A percentile compares a stretch with the other conserved stretches of the same genome.
These are phyloP conservation scores for Handroanthus guayacan DNA, from an alignment of 257 asterid species.

Conservation along the genomic window DNA sequence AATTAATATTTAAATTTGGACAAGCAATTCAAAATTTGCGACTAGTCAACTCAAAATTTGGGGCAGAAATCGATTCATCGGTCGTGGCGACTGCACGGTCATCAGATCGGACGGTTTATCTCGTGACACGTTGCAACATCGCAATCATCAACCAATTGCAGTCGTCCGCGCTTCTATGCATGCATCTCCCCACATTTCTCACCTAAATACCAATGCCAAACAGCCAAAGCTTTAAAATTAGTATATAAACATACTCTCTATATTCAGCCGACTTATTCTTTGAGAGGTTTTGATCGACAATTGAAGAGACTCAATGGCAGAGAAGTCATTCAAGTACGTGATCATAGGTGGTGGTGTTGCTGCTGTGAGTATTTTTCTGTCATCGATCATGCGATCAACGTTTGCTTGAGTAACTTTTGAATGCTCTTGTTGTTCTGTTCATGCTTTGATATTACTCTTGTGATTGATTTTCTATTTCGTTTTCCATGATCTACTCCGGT, in stretches of 20 bases:
- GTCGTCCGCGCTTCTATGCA: slow-evolving; percentile 7
- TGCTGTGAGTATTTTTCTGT: slow-evolving; percentile 64
- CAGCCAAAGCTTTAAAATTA: no score
- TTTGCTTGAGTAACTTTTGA: background rate
- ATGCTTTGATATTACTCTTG: background rate
- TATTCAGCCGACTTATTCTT: slow-evolving; percentile 2
- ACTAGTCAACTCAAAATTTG: background rate
- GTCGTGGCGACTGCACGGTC: slow-evolving; percentile 35
- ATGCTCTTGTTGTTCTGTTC: background rate
- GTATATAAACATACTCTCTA: background rate
- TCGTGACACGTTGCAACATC: slow-evolving; percentile 42
- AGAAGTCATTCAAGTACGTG: slow-evolving; percentile 83
- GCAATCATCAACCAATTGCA: slow-evolving; percentile 31
- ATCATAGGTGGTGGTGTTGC: slow-evolving; percentile 94
- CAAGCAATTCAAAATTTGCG: slow-evolving; percentile 7
- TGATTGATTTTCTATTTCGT: background rate
- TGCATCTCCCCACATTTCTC: slow-evolving; percentile 39
- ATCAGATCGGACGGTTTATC: slow-evolving; percentile 39
- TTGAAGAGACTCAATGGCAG: slow-evolving; percentile 60
- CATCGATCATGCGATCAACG: slow-evolving; percentile 8
- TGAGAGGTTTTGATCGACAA: background rate
- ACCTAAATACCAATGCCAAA: slow-evolving; percentile 29
- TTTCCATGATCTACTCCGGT: background rate
- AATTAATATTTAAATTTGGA: background rate
- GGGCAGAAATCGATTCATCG: background rate